Evolutionary conservation across 805 yeast genomes (phyloP).

Genomic region (Wickerhamomyces strasburgensis): DNA sequence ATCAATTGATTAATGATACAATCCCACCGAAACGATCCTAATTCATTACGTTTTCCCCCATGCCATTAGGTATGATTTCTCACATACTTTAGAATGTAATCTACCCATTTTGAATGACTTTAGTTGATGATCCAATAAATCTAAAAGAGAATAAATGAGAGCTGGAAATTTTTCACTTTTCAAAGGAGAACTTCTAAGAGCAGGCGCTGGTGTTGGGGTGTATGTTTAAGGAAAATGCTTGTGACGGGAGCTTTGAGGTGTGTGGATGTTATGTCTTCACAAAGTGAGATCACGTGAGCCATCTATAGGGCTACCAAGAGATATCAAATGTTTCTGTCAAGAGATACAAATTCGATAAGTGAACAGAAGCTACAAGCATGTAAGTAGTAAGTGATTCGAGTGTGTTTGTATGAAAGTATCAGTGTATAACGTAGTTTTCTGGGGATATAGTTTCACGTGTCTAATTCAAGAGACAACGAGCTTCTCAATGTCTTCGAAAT

Average conservation of each 20-base stretch:
- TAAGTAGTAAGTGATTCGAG: too few relatives aligned
- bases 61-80: constrained; percentile 11
- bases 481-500: constrained; percentile 53
- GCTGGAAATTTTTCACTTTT: constrained; percentile 11
- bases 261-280: not conserved
- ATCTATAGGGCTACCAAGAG: too few relatives aligned
- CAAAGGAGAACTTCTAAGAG: not conserved
- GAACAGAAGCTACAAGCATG: too few relatives aligned
- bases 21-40: constrained; percentile 24
- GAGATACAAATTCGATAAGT: too few relatives aligned
- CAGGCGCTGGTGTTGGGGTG: constrained; percentile 7
- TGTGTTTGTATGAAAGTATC: too few relatives aligned
- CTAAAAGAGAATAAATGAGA: constrained; percentile 7
- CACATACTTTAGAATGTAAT: constrained; percentile 96
- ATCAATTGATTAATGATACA: constrained; percentile 1
- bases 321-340: too few relatives aligned
- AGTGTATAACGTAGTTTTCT: too few relatives aligned
- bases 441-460: too few relatives aligned
- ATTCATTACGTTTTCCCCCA: constrained; percentile 23
- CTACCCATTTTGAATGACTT: constrained; percentile 90
- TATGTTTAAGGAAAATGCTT: not conserved
- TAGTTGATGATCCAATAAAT: constrained; percentile 7
- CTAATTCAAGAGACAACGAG: constrained; percentile 18
- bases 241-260: not conserved
- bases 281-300: too few relatives aligned